Percentiles rank a stretch among this genome's conserved stretches.
Evolutionary conservation across 2,329 filamentous ascomycete species (phyloP).

Genomic region (Xenosphaeropsis pyriputrescens): DNA sequence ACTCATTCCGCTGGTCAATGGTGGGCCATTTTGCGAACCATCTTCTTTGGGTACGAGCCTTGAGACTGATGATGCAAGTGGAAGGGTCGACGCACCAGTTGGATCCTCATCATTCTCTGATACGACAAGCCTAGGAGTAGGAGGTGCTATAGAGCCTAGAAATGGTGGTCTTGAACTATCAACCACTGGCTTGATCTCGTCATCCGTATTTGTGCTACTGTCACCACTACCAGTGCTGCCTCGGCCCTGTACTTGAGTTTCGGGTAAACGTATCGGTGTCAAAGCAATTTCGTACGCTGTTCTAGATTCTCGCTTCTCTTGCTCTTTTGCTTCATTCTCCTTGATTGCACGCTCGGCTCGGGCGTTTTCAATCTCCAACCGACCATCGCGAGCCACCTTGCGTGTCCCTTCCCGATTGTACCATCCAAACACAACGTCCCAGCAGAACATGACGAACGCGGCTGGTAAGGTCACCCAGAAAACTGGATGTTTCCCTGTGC

Average conservation of each 20-base stretch:
- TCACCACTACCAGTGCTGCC: too few species aligned
- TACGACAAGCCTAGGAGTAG: too few species aligned
- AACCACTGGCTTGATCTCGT: too few species aligned
- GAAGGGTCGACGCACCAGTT: too few species aligned
- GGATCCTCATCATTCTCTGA: too few species aligned
- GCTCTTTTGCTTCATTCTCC: constrained; percentile 15
- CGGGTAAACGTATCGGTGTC: constrained; percentile 1
- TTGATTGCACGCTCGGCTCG: constrained; percentile 22
- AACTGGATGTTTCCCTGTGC: constrained; percentile 36
- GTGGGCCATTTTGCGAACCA: too few species aligned
- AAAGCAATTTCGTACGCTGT: not conserved
- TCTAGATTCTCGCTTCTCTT: constrained; percentile 2
- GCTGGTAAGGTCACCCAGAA: constrained; percentile 58
- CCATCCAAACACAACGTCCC: constrained; percentile 53
- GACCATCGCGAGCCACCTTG: constrained; percentile 41
- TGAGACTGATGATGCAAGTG: too few species aligned
- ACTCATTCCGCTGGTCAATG: too few species aligned
- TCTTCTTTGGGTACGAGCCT: too few species aligned
- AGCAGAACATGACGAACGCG: constrained; percentile 52
- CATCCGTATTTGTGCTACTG: too few species aligned
- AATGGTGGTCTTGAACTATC: too few species aligned
- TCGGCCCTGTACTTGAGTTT: not conserved
- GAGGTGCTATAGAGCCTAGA: too few species aligned
- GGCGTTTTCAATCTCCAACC: constrained; percentile 29
- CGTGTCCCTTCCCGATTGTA: constrained; percentile 45